phyloP scores from a whole-genome alignment of 2,329 filamentous ascomycete species.

The Colletotrichum godetiae region DNA sequence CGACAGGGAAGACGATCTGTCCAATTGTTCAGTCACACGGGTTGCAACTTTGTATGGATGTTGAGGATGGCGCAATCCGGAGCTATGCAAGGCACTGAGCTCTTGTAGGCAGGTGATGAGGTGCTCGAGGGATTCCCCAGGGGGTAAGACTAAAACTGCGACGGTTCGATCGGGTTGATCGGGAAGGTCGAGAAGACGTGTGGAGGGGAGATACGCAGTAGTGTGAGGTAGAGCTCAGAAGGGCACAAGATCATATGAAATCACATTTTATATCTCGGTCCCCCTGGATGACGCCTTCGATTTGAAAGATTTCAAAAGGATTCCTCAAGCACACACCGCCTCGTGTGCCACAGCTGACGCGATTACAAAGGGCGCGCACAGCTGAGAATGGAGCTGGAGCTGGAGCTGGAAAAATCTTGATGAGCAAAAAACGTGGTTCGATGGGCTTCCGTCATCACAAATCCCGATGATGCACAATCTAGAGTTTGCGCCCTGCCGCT shows the following conservation, averaged over 20 bases:
- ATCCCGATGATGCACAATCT: slow-evolving; percentile 30
- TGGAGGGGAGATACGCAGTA: no score
- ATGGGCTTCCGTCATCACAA: slow-evolving; percentile 34
- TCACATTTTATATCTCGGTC: slow-evolving; percentile 21
- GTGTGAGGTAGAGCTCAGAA: no score
- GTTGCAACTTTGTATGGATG: background rate
- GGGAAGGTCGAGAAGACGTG: slow-evolving; percentile 1
- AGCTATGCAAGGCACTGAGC: slow-evolving; percentile 34
- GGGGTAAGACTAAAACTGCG: background rate
- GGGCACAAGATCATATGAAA: background rate
- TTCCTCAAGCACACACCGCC: slow-evolving; percentile 3
- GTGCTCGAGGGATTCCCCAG: slow-evolving; percentile 1
- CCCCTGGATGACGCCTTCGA: slow-evolving; percentile 30
- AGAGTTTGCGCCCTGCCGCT: slow-evolving; percentile 10
- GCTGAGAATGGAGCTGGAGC: background rate
- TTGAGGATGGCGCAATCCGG: slow-evolving; percentile 30
- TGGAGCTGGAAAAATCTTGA: slow-evolving; percentile 20
- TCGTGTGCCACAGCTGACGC: background rate
- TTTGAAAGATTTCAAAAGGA: background rate
- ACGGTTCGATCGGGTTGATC: slow-evolving; percentile 22
- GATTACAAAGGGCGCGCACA: background rate
- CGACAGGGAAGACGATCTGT: background rate
- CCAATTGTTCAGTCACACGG: background rate
- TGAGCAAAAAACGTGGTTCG: slow-evolving; percentile 30
- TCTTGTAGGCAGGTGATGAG: slow-evolving; percentile 29